Percentiles rank a stretch among this genome's conserved stretches.
Conservation (phyloP, 345 rosid genomes). For the Aegle marmelos region DNA sequence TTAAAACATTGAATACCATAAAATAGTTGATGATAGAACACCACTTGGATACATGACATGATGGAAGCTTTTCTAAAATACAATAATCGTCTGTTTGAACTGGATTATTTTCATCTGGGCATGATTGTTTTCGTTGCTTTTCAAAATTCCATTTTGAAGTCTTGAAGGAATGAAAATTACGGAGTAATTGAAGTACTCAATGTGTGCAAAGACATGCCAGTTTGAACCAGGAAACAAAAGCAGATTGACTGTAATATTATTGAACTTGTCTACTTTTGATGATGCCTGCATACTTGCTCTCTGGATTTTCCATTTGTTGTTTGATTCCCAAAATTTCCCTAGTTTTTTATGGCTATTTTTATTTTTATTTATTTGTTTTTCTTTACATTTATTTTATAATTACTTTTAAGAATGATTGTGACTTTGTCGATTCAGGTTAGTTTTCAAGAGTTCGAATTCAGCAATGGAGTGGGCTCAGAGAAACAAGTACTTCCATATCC, state of each 20-base stretch:
- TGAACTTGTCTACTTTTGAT: background rate
- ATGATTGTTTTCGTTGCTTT: background rate
- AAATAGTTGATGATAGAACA: background rate
- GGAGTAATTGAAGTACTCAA: background rate
- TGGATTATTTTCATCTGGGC: background rate
- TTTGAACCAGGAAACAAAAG: background rate
- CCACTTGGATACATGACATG: background rate
- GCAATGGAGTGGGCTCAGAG: constrained; percentile 68
- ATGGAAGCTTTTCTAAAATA: background rate
- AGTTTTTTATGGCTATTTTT: no score
- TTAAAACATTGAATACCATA: background rate
- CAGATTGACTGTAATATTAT: background rate
- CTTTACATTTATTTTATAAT: background rate
- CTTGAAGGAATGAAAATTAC: background rate
- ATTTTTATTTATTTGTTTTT: no score
- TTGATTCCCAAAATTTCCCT: background rate
- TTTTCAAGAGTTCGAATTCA: constrained; percentile 61
- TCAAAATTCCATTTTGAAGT: background rate
- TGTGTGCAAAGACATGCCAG: background rate
- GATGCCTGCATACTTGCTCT: background rate
- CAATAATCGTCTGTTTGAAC: background rate
- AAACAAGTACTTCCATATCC: constrained; percentile 71
- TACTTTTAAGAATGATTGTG: background rate
- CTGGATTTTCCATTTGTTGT: background rate
- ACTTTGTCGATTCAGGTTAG: constrained; percentile 44